A percentile compares a stretch with the other conserved stretches of the same genome.
phyloP scores from a whole-genome alignment of 2,329 filamentous ascomycete genomes.

The Talaromyces sp. region DNA sequence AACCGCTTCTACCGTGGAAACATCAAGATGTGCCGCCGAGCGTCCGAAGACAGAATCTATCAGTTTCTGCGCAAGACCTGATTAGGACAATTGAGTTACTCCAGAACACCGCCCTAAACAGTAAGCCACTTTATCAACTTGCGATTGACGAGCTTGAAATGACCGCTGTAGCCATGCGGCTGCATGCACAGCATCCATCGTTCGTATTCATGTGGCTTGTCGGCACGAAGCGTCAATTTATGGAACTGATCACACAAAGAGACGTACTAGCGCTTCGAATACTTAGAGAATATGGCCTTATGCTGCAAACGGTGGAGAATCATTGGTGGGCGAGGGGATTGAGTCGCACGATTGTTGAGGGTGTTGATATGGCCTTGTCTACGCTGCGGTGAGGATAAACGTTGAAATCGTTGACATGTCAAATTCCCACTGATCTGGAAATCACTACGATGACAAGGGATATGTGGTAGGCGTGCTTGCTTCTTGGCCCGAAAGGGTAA shows the following conservation, averaged over 20 bases:
- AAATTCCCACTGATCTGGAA: too few relatives aligned
- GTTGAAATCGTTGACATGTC: background rate
- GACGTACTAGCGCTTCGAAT: slow-evolving; percentile 4
- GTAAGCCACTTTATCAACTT: background rate
- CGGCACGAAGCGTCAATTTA: slow-evolving; percentile 8
- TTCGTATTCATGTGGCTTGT: slow-evolving; percentile 19
- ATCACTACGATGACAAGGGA: background rate
- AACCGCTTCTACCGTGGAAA: slow-evolving; percentile 13
- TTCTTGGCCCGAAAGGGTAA: background rate
- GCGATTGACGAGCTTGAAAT: slow-evolving; percentile 13
- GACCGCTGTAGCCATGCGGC: background rate
- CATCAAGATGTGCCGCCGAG: slow-evolving; percentile 1
- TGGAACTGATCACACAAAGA: background rate
- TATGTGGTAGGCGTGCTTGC: background rate
- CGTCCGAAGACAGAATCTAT: slow-evolving; percentile 4
- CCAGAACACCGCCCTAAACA: background rate
- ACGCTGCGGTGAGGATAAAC: background rate
- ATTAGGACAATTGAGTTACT: background rate
- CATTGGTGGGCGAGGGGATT: slow-evolving; percentile 11
- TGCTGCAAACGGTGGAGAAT: background rate
- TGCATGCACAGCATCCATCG: slow-evolving; percentile 1
- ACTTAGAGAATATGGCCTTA: slow-evolving; percentile 9
- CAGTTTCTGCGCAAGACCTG: background rate
- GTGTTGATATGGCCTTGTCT: background rate
- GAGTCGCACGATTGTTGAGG: slow-evolving; percentile 4